Evolutionary conservation across 805 yeast genomes (phyloP), one percentile per base, ranked within the genome.

Genomic region (Wickerhamiella vanderwaltii): DNA sequence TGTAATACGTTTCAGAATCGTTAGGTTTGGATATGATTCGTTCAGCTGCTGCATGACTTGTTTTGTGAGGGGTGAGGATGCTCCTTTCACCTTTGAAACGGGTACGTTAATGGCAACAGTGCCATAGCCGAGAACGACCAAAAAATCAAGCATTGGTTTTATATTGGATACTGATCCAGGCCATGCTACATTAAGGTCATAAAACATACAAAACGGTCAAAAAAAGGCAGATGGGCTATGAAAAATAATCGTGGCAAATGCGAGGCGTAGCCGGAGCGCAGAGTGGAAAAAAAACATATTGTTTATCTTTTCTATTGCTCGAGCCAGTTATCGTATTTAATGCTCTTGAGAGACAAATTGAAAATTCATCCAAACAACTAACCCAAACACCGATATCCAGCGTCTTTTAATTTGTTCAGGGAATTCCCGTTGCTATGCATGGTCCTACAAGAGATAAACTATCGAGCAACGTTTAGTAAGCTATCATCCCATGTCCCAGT

Each of bases 91-190:
- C 19, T 46, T 48, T 30, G 49, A 9, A 6, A 43, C 51, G 9
- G 44, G 68, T 52, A 77, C 77, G 58, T 84, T 86, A 39, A 87
- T 60, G 2, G 88, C 96, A 3, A 83, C 67, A 49, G 77, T 80
- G 1, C 81, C 72, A 55, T 85, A 85, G 9, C 88, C 91, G 9
- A 64, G 51, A 20, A 48, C 52, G 26, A 44, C 46, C 6, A 53
- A 53, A 26, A 57, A 35, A 11, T 48, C 50, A 20, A 61, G 53
- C 3, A 55, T 46, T 9, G 47, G 44, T 6, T 36, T 23, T 13
- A 45, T 39, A 6, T 43, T 48, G 3, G 33, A 37, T 6, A 44
- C 19, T 18, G 50, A 29, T 6, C 45, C 39, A n/a, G 63, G 59
- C 67, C 67, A 63, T 17, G 51, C 53, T 9, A 63, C 58, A 45